phyloP scores from a whole-genome alignment of 305 asterid species.

The Fraxinus dipetala region DNA sequence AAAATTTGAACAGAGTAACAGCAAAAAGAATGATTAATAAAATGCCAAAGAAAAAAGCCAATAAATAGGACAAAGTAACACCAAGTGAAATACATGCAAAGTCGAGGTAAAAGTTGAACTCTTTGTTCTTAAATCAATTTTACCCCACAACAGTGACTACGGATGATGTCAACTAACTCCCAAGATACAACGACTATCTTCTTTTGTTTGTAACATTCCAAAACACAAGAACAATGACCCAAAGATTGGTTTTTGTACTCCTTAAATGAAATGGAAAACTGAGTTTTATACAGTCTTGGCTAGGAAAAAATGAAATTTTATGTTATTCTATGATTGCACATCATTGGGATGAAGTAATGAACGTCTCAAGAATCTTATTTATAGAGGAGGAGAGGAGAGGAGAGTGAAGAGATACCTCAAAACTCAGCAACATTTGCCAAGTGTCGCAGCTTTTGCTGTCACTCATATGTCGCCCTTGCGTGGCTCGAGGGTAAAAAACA shows the following conservation, averaged over 20 bases:
- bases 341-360: not conserved
- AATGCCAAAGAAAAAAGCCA: no score
- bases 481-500: not conserved
- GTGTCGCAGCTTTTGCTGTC: not conserved
- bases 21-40: not conserved
- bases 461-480: no score
- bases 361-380: not conserved
- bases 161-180: not conserved
- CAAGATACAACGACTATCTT: not conserved
- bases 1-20: no score
- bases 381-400: not conserved
- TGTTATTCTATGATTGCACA: not conserved
- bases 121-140: not conserved
- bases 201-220: not conserved
- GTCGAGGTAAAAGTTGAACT: not conserved
- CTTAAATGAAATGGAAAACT: not conserved
- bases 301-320: not conserved
- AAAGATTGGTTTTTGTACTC: not conserved
- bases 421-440: no score
- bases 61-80: not conserved
- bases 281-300: not conserved
- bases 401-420: not conserved
- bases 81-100: not conserved
- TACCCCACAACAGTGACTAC: not conserved
- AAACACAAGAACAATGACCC: not conserved